Percentiles rank a stretch among this genome's conserved stretches.
These are phyloP conservation scores for Cyclotella atomus DNA, from an alignment of 108 stramenopile genomes.

Conservation along the genomic window DNA sequence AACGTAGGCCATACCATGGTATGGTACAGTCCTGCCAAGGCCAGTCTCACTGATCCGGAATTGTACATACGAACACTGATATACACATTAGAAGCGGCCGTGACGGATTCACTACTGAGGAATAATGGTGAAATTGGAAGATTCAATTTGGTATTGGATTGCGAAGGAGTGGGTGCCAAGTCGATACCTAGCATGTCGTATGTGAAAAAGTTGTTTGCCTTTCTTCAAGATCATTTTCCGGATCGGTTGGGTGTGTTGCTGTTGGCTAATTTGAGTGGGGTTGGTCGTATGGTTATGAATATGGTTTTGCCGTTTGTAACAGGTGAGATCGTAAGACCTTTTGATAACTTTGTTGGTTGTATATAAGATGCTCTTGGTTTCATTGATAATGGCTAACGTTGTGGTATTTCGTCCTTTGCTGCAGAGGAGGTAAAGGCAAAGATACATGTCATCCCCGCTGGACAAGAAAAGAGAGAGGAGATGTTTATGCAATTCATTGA, in stretches of 20 bases:
- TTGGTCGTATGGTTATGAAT: constrained; percentile 64
- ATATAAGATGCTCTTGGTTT: background rate
- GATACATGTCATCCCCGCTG: constrained; percentile 67
- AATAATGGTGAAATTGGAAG: constrained; percentile 67
- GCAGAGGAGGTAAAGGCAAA: constrained; percentile 69
- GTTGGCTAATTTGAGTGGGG: constrained; percentile 56
- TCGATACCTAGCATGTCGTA: constrained; percentile 51
- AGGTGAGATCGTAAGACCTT: constrained; percentile 17
- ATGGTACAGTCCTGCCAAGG: constrained; percentile 60
- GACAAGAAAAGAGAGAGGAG: constrained; percentile 30
- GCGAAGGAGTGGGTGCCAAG: constrained; percentile 40
- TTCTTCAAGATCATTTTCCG: constrained; percentile 83
- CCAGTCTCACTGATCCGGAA: constrained; percentile 36
- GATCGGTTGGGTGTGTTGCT: constrained; percentile 71
- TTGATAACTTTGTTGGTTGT: too few relatives aligned
- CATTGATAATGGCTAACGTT: background rate
- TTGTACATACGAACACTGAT: constrained; percentile 54
- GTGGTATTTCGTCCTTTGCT: background rate
- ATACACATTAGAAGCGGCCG: constrained; percentile 59
- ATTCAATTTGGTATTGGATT: constrained; percentile 76
- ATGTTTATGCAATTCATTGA: constrained; percentile 64
- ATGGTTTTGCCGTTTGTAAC: constrained; percentile 68
- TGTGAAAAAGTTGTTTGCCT: constrained; percentile 55
- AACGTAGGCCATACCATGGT: constrained; percentile 61
- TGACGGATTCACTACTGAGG: constrained; percentile 53